Percentiles rank a stretch among this genome's conserved stretches.
Conservation (phyloP, 2,329 filamentous ascomycete genomes). For the Diaporthe ilicicola region DNA sequence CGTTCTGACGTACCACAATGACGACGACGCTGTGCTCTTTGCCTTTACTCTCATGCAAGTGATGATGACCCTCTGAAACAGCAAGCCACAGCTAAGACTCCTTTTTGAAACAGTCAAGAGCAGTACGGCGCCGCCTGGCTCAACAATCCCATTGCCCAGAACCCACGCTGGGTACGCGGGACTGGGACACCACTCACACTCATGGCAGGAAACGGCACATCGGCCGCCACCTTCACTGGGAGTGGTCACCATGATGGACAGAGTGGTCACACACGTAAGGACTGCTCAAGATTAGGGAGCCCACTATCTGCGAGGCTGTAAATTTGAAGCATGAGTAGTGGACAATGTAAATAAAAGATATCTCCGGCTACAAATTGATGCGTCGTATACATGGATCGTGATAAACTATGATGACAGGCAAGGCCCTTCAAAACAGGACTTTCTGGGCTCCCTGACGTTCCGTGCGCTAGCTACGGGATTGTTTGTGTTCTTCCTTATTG, state of each 20-base stretch:
- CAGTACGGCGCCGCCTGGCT: constrained; percentile 57
- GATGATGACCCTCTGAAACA: background rate
- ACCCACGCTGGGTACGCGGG: constrained; percentile 63
- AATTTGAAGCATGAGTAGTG: too few species aligned
- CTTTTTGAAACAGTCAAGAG: constrained; percentile 40
- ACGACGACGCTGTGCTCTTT: constrained; percentile 64
- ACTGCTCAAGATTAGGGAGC: too few species aligned
- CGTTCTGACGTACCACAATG: constrained; percentile 64
- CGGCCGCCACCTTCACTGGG: constrained; percentile 49
- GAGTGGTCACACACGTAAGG: too few species aligned
- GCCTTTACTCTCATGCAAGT: constrained; percentile 58
- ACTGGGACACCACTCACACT: constrained; percentile 52
- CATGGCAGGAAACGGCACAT: constrained; percentile 39
- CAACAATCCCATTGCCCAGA: constrained; percentile 54
- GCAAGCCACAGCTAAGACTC: background rate
- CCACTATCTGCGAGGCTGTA: background rate
- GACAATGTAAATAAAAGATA: too few species aligned
- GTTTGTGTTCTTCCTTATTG: background rate
- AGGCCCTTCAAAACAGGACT: background rate
- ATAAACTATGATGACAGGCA: too few species aligned
- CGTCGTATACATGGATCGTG: too few species aligned
- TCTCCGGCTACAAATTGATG: too few species aligned
- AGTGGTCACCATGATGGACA: too few species aligned
- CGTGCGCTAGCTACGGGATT: background rate
- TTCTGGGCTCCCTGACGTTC: background rate